These are phyloP conservation scores for Pelargonium nanum DNA, from an alignment of 345 rosid genomes.

Conservation along the genomic window DNA sequence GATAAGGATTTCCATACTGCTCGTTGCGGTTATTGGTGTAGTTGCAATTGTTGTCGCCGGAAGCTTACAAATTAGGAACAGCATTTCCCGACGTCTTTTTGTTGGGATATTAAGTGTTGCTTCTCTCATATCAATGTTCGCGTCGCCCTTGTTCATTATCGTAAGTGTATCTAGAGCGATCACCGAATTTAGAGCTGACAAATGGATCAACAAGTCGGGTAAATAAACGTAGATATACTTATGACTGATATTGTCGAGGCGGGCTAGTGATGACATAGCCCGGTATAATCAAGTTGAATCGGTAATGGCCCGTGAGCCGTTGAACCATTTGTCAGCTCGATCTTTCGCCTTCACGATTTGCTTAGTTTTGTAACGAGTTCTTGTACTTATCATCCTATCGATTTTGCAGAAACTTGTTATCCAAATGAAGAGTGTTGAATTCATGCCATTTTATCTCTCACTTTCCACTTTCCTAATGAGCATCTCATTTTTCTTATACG, in stretches of 20 bases:
- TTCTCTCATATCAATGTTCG: slow-evolving; percentile 81
- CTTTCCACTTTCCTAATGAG: slow-evolving; percentile 83
- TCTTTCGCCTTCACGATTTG: no score
- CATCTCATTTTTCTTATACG: slow-evolving; percentile 53
- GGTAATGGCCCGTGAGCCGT: no score
- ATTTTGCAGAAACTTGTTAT: slow-evolving; percentile 58
- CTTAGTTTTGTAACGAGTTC: no score
- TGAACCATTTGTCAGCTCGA: no score
- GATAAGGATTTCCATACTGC: slow-evolving; percentile 48
- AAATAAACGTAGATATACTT: no score
- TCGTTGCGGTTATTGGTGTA: slow-evolving; percentile 34
- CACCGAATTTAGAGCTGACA: not conserved
- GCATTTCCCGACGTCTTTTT: slow-evolving; percentile 26
- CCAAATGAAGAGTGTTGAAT: slow-evolving; percentile 67
- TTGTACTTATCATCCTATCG: no score
- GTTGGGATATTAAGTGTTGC: slow-evolving; percentile 60
- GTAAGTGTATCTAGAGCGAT: slow-evolving; percentile 31
- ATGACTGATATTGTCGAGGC: no score
- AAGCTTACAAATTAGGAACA: slow-evolving; percentile 47
- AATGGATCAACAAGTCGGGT: no score
- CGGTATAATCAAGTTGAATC: no score
- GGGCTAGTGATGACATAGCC: no score
- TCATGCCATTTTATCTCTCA: slow-evolving; percentile 80
- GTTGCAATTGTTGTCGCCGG: slow-evolving; percentile 35
- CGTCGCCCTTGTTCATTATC: slow-evolving; percentile 73